Evolutionary conservation across 768 basidiomycete genomes (phyloP).

Genomic region (Mycena haematopus): DNA sequence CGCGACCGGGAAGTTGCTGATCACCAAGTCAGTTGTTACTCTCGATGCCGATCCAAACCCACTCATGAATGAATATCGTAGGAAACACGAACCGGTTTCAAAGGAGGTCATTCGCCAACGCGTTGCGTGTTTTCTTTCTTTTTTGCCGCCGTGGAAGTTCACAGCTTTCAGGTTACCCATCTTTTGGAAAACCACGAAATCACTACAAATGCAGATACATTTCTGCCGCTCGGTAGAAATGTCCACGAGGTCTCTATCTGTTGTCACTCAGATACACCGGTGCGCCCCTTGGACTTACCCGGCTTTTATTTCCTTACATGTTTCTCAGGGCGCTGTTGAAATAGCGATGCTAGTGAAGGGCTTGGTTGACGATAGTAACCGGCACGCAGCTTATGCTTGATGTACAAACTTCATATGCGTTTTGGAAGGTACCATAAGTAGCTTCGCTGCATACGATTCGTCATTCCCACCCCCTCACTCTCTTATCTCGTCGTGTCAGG

Average conservation of each 20-base stretch:
- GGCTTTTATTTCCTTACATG: background rate
- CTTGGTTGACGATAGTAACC: slow-evolving; percentile 62
- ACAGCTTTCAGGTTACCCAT: slow-evolving; percentile 44
- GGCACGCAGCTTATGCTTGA: slow-evolving; percentile 36
- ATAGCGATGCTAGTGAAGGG: slow-evolving; percentile 58
- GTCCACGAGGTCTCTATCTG: slow-evolving; percentile 64
- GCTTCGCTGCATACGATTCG: no score
- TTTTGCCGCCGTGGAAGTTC: background rate
- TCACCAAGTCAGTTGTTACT: slow-evolving; percentile 53
- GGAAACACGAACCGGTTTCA: slow-evolving; percentile 57
- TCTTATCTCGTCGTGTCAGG: slow-evolving; percentile 13
- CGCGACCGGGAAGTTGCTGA: slow-evolving; percentile 60
- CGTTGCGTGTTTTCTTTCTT: slow-evolving; percentile 37
- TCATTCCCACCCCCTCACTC: no score
- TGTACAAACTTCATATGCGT: background rate
- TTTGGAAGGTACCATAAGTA: background rate
- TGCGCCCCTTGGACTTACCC: slow-evolving; percentile 38
- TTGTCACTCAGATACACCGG: slow-evolving; percentile 70
- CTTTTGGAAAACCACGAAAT: slow-evolving; percentile 51
- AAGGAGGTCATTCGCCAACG: slow-evolving; percentile 48
- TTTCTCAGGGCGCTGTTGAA: slow-evolving; percentile 56
- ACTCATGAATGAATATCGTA: slow-evolving; percentile 29
- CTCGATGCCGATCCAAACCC: background rate
- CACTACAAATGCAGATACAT: slow-evolving; percentile 52
- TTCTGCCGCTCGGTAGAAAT: slow-evolving; percentile 50